A percentile compares a stretch with the other conserved stretches of the same genome.
These are phyloP conservation scores for Phytophthora pluvialis DNA, from an alignment of 352 stramenopile species.

Conservation along the genomic window DNA sequence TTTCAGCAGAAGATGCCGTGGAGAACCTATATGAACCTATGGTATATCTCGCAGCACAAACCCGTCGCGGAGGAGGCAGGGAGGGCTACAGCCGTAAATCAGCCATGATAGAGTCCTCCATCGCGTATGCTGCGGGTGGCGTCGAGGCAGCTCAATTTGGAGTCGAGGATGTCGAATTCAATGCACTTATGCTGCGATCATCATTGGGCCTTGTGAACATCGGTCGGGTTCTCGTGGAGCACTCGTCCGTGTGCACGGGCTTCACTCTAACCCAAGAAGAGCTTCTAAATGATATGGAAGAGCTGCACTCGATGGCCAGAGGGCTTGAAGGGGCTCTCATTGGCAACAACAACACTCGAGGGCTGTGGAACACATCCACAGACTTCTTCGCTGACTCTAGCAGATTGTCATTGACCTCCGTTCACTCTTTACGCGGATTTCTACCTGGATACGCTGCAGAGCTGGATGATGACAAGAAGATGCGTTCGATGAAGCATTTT, in stretches of 20 bases:
- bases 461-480: conserved; percentile 58
- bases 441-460: conserved; percentile 62
- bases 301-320: conserved; percentile 32
- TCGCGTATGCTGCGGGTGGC: neutral
- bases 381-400: conserved; percentile 65
- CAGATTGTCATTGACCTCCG: conserved; percentile 24
- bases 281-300: conserved; percentile 49
- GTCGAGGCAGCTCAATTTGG: conserved; percentile 38
- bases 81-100: conserved; percentile 12
- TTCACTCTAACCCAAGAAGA: conserved; percentile 54
- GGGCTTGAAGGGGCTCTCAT: conserved; percentile 51
- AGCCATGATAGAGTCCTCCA: conserved; percentile 5
- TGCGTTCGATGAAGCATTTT: conserved; percentile 75
- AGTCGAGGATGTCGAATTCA: conserved; percentile 86
- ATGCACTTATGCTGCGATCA: conserved; percentile 74
- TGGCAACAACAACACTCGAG: conserved; percentile 40
- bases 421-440: conserved; percentile 62
- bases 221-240: conserved; percentile 60
- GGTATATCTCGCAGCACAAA: conserved; percentile 67
- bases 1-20: conserved; percentile 41
- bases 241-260: conserved; percentile 61
- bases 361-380: conserved; percentile 70
- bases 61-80: neutral
- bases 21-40: conserved; percentile 82
- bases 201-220: conserved; percentile 70